These are phyloP conservation scores for Candida namnaoensis DNA, from an alignment of 805 yeast genomes.

Conservation along the genomic window DNA sequence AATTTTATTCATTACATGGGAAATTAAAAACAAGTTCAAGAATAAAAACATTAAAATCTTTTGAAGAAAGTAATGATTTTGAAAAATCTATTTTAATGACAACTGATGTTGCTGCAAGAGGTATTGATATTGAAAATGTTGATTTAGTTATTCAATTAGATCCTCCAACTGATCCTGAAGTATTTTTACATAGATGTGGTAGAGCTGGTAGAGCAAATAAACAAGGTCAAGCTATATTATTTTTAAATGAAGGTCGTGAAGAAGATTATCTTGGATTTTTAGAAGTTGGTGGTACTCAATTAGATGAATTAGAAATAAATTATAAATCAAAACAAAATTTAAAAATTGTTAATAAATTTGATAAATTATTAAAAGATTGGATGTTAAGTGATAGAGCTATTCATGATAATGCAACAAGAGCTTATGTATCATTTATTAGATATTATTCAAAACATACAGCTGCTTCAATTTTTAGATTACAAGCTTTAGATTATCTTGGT, in stretches of 20 bases:
- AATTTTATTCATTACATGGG: slow-evolving; percentile 79
- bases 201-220: slow-evolving; percentile 91
- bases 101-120: slow-evolving; percentile 98
- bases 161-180: slow-evolving; percentile 89
- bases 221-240: slow-evolving; percentile 68
- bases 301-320: slow-evolving; percentile 29
- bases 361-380: slow-evolving; percentile 35
- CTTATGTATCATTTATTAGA: slow-evolving; percentile 77
- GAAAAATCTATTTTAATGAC: slow-evolving; percentile 65
- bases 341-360: slow-evolving; percentile 6
- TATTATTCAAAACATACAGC: slow-evolving; percentile 87
- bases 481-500: slow-evolving; percentile 60
- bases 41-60: slow-evolving; percentile 57
- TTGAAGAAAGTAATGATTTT: slow-evolving; percentile 21
- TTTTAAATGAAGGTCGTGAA: slow-evolving; percentile 70
- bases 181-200: slow-evolving; percentile 90
- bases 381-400: slow-evolving; percentile 65
- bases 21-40: slow-evolving; percentile 79
- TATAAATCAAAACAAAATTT: slow-evolving; percentile 7
- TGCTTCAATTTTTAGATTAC: slow-evolving; percentile 74
- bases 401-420: slow-evolving; percentile 71
- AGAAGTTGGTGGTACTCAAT: slow-evolving; percentile 55
- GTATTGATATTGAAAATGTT: slow-evolving; percentile 91
- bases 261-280: slow-evolving; percentile 75
- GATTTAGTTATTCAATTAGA: slow-evolving; percentile 91